Conservation (phyloP, 805 yeast genomes). For the Sugiyamaella boreocaroliniensis region DNA sequence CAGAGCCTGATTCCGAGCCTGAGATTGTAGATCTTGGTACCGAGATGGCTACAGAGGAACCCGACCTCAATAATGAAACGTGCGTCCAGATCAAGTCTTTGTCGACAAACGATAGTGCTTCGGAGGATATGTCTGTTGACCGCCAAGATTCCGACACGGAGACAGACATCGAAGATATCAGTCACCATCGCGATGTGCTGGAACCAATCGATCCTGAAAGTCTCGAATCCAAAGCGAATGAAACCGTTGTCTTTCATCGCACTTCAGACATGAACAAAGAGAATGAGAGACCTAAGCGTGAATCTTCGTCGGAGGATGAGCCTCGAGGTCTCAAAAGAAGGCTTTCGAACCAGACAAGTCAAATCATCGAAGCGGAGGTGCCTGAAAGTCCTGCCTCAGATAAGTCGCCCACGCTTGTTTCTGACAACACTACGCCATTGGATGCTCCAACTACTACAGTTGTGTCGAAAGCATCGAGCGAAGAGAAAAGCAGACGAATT, state of each 20-base stretch:
- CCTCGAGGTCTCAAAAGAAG: constrained; percentile 1
- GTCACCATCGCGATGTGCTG: background rate
- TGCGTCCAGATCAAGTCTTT: background rate
- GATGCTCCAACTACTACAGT: background rate
- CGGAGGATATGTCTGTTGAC: constrained; percentile 8
- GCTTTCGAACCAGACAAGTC: background rate
- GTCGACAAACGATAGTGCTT: background rate
- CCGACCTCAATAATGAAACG: background rate
- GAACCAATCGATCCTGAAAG: constrained; percentile 1
- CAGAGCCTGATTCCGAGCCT: constrained; percentile 17
- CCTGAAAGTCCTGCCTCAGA: background rate
- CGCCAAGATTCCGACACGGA: constrained; percentile 11
- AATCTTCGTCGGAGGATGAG: constrained; percentile 3
- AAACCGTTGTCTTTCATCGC: background rate
- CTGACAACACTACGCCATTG: background rate
- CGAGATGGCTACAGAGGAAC: background rate
- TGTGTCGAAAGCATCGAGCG: background rate
- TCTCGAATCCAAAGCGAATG: background rate
- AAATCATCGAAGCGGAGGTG: background rate
- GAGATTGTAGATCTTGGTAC: no score
- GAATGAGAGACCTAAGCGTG: constrained; percentile 7
- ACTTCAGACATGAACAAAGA: constrained; percentile 6
- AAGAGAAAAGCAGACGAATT: constrained; percentile 9
- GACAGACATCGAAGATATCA: constrained; percentile 11
- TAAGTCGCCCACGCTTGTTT: background rate